Conservation (phyloP, 441 rosid genomes). For the Erodium texanum region DNA sequence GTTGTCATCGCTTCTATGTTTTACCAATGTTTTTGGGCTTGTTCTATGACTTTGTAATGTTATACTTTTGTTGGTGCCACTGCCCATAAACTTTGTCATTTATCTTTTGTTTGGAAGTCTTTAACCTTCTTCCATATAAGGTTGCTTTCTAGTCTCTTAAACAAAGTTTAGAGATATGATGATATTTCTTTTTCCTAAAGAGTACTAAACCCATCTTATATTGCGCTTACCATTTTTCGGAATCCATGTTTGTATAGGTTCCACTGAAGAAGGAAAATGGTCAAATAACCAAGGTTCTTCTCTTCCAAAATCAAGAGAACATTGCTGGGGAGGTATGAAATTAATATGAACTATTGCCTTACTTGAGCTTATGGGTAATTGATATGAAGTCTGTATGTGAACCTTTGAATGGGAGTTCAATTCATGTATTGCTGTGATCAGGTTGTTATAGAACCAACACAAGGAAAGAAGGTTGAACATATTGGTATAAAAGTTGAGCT, state of each 20-base stretch:
- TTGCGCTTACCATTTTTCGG: not conserved
- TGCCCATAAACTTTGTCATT: not conserved
- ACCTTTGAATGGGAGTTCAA: conserved; percentile 7
- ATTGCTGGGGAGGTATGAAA: conserved; percentile 72
- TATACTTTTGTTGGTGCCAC: not conserved
- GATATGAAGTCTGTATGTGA: not conserved
- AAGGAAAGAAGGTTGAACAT: conserved; percentile 92
- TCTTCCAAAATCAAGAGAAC: conserved; percentile 92
- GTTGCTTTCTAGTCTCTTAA: not conserved
- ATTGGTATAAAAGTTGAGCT: conserved; percentile 93
- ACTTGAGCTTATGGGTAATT: not conserved
- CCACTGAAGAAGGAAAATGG: conserved; percentile 95
- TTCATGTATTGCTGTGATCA: conserved; percentile 19
- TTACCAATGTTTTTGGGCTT: not conserved
- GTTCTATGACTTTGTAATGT: not conserved
- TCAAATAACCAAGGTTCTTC: conserved; percentile 67
- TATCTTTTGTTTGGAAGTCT: not conserved
- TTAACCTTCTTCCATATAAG: not conserved
- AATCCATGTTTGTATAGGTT: conserved; percentile 36
- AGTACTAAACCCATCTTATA: not conserved
- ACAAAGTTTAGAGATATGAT: not conserved
- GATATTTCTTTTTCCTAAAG: not conserved
- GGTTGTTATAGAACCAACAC: conserved; percentile 76
- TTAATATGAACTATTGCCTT: not conserved
- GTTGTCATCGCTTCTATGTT: not conserved